phyloP scores from a whole-genome alignment of 495 filamentous ascomycete species.

The Tuber magnatum region DNA sequence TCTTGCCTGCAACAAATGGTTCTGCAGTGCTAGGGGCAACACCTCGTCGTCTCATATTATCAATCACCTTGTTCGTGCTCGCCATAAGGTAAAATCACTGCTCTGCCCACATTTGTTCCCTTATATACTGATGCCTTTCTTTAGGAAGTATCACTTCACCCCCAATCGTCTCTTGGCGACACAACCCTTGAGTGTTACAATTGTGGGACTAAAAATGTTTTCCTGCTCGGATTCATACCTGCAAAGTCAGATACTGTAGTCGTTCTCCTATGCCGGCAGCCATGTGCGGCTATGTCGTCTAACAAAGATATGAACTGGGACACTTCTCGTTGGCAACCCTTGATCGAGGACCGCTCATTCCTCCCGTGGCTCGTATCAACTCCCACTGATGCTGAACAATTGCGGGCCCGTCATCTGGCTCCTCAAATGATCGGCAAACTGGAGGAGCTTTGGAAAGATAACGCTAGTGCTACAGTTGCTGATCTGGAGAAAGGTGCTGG shows the following conservation, averaged over 20 bases:
- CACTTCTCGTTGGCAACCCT: slow-evolving; percentile 91
- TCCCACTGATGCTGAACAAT: slow-evolving; percentile 89
- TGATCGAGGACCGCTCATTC: slow-evolving; percentile 96
- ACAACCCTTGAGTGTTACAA: slow-evolving; percentile 99
- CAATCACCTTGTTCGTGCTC: slow-evolving; percentile 93
- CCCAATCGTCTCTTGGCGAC: slow-evolving; percentile 88
- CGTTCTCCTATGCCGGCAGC: slow-evolving; percentile 91
- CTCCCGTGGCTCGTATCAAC: slow-evolving; percentile 85
- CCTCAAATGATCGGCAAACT: slow-evolving; percentile 94
- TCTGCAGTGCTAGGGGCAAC: slow-evolving; percentile 95
- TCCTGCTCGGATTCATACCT: slow-evolving; percentile 98
- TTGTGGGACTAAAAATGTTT: slow-evolving; percentile 98
- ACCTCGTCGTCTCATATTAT: slow-evolving; percentile 96
- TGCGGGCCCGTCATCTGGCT: slow-evolving; percentile 86
- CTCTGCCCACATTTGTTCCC: not conserved
- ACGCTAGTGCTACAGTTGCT: slow-evolving; percentile 75
- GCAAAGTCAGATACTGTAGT: slow-evolving; percentile 98
- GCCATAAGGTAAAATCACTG: slow-evolving; percentile 58
- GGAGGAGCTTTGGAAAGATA: slow-evolving; percentile 99
- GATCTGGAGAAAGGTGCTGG: slow-evolving; percentile 91
- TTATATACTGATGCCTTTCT: slow-evolving; percentile 15
- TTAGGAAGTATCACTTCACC: slow-evolving; percentile 88
- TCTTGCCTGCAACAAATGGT: slow-evolving; percentile 94
- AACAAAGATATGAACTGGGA: slow-evolving; percentile 99
- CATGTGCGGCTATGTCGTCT: slow-evolving; percentile 86